These are phyloP conservation scores for Dictyostelium brefeldianum DNA, from an alignment of 78 protist genomes.

Conservation along the genomic window DNA sequence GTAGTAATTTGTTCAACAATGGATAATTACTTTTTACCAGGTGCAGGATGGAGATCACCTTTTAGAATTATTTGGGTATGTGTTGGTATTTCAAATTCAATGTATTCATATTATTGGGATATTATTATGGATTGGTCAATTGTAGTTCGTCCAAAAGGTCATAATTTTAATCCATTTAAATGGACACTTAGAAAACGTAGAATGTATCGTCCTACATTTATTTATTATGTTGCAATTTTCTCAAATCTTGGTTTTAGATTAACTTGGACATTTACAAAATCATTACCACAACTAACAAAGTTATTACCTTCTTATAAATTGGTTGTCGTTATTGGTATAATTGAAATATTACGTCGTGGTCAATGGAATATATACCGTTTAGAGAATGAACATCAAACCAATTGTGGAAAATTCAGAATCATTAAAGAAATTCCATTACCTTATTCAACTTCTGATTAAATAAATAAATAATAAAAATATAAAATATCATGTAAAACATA, in stretches of 20 bases:
- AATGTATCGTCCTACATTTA: slow-evolving; percentile 63
- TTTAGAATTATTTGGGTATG: slow-evolving; percentile 55
- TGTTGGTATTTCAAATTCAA: slow-evolving; percentile 25
- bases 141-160: slow-evolving; percentile 13
- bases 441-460: not conserved
- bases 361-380: slow-evolving; percentile 85
- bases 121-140: slow-evolving; percentile 76
- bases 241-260: slow-evolving; percentile 71
- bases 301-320: slow-evolving; percentile 54
- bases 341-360: slow-evolving; percentile 60
- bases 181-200: slow-evolving; percentile 59
- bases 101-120: slow-evolving; percentile 72
- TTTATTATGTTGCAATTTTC: slow-evolving; percentile 78
- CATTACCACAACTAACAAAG: slow-evolving; percentile 54
- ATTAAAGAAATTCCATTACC: slow-evolving; percentile 80
- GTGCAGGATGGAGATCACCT: slow-evolving; percentile 38
- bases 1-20: slow-evolving; percentile 57
- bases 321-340: slow-evolving; percentile 49
- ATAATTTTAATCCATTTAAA: slow-evolving; percentile 30
- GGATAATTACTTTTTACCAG: slow-evolving; percentile 38
- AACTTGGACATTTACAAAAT: slow-evolving; percentile 79
- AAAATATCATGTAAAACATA: too few relatives aligned
- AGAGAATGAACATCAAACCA: slow-evolving; percentile 85
- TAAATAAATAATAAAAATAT: not conserved
- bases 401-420: slow-evolving; percentile 80